Base-by-base conservation (phyloP, 177 flowering plant genomes). In the Vitis hybrid region DNA sequence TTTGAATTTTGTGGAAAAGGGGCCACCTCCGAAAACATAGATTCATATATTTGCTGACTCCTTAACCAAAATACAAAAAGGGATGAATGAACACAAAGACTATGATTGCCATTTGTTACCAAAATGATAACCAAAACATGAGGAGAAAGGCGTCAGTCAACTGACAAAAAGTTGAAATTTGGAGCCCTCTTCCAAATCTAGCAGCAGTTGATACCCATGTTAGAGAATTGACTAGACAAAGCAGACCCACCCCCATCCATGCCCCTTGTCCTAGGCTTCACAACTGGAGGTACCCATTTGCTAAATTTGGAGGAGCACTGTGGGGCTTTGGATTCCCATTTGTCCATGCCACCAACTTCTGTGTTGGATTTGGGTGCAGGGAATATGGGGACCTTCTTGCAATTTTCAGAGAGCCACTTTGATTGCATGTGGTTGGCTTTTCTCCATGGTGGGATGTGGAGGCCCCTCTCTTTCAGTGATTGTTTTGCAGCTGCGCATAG, bases 401-500 rank as follows among this genome's bases (percentile, higher is more conserved):
- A 69, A 15, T 71, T 19, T 11, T 72, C 66, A 13, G 81, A 72
- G 40, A 80, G 64, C 86, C 86, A 83, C 59, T 83, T 83, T 17
- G 77, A 60, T 3, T 65, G 69, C 80, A 83, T 67, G 73, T 78
- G 80, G 10, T n/a, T 55, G n/a, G 65, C 40, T 30, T 50, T 83
- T 21, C 86, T 76, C 86, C 86, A 83, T n/a, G 86, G 86, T 18
- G 83, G 86, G 0, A 80, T 21, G 21, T 74, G 81, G 11, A 81
- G 66, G 3, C 82, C 82, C 11, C 52, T 77, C 54, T 78, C 70
- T 11, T 56, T 72, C 1, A 80, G 67, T 3, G 75, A 66, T 27
- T 69, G 49, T 32, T 72, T 72, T 0, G 80, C 79, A 27, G 78
- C 83, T 6, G 68, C 17, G 18, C 78, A 72, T 0, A 80, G 32